phyloP scores from a whole-genome alignment of 2,329 filamentous ascomycete genomes.

The Hymenoscyphus occultus region DNA sequence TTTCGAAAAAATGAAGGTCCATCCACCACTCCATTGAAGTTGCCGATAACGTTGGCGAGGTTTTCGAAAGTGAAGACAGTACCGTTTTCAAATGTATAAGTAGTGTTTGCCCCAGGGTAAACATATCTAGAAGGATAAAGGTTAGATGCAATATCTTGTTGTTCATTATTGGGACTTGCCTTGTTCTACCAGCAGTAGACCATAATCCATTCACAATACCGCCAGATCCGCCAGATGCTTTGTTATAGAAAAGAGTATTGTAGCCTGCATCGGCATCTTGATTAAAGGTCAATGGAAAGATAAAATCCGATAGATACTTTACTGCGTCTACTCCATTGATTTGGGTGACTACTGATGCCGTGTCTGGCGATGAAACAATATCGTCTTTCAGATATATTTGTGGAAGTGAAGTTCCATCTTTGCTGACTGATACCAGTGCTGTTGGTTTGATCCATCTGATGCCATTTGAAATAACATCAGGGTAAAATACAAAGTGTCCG shows the following conservation, averaged over 20 bases:
- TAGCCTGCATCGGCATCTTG: slow-evolving; percentile 43
- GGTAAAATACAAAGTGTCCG: slow-evolving; percentile 58
- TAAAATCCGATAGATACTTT: slow-evolving; percentile 47
- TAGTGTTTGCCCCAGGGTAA: slow-evolving; percentile 41
- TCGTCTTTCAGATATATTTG: slow-evolving; percentile 54
- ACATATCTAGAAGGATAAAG: slow-evolving; percentile 29
- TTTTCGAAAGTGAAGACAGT: slow-evolving; percentile 37
- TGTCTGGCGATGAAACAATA: slow-evolving; percentile 42
- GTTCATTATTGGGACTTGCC: slow-evolving; percentile 25
- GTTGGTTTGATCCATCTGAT: slow-evolving; percentile 50
- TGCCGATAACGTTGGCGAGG: slow-evolving; percentile 37
- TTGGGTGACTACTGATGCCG: slow-evolving; percentile 46
- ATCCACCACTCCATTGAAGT: slow-evolving; percentile 34
- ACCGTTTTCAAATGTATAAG: slow-evolving; percentile 42
- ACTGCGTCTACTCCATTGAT: slow-evolving; percentile 57
- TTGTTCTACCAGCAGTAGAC: slow-evolving; percentile 37
- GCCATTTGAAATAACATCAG: slow-evolving; percentile 45
- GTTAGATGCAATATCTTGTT: neutral
- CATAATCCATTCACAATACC: slow-evolving; percentile 37
- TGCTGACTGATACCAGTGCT: slow-evolving; percentile 57
- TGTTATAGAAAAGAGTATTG: slow-evolving; percentile 42
- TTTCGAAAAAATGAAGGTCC: slow-evolving; percentile 31
- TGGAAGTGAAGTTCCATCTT: slow-evolving; percentile 56
- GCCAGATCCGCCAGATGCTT: slow-evolving; percentile 28
- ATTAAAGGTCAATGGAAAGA: slow-evolving; percentile 37